Percentiles rank a stretch among this genome's conserved stretches.
phyloP scores from a whole-genome alignment of 208 protist genomes.

The Trypanosoma brucei region DNA sequence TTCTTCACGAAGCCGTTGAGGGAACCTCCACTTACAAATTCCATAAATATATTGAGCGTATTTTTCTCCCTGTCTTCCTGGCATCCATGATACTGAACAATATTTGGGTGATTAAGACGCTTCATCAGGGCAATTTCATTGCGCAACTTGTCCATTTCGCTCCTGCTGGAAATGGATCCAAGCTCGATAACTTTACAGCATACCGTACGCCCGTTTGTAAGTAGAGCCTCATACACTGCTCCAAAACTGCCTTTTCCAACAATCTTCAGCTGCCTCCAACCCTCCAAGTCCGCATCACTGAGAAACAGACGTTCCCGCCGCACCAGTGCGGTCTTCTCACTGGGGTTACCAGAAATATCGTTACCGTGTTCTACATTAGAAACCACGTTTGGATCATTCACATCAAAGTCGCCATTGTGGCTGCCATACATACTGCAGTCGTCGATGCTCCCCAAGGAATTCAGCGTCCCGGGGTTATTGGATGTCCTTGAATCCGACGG shows the following conservation, averaged over 20 bases:
- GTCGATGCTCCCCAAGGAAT: background rate
- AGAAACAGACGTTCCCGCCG: conserved; percentile 26
- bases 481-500: conserved; percentile 20
- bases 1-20: conserved; percentile 77
- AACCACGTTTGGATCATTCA: no score
- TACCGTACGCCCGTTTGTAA: conserved; percentile 65
- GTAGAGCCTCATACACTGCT: conserved; percentile 71
- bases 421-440: conserved; percentile 1
- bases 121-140: conserved; percentile 85
- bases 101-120: conserved; percentile 84
- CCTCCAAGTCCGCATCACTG: conserved; percentile 56
- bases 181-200: conserved; percentile 87
- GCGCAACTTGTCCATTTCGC: conserved; percentile 76
- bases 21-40: conserved; percentile 84
- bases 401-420: background rate
- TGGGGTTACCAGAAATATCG: conserved; percentile 1
- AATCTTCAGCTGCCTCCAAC: conserved; percentile 65
- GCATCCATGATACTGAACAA: conserved; percentile 89
- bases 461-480: conserved; percentile 6
- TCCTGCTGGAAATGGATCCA: conserved; percentile 44
- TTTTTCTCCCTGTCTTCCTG: conserved; percentile 53
- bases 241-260: conserved; percentile 87
- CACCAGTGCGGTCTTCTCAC: background rate
- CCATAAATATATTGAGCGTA: conserved; percentile 91
- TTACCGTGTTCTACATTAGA: background rate